These are phyloP conservation scores for Hypholoma fasciculare DNA, from an alignment of 768 basidiomycete species.

Conservation along the genomic window DNA sequence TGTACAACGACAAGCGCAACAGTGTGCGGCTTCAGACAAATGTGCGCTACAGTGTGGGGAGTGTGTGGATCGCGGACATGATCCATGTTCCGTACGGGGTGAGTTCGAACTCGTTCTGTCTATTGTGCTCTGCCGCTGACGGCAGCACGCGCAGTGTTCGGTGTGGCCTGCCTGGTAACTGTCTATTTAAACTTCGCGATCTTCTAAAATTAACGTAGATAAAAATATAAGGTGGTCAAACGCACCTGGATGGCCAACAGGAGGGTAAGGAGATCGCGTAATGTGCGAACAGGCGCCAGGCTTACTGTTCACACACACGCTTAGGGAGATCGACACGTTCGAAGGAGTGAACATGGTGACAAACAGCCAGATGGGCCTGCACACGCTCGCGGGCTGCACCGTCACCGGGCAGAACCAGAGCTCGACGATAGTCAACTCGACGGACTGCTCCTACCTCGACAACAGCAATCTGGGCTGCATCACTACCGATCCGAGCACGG, in stretches of 20 bases:
- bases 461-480: slow-evolving; percentile 68
- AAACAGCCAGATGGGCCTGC: slow-evolving; percentile 69
- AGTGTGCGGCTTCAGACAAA: slow-evolving; percentile 63
- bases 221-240: slow-evolving; percentile 43
- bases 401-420: slow-evolving; percentile 49
- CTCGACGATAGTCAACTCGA: slow-evolving; percentile 52
- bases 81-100: slow-evolving; percentile 66
- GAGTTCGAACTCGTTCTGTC: slow-evolving; percentile 19
- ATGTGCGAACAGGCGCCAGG: neutral
- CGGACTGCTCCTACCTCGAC: slow-evolving; percentile 55
- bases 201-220: neutral
- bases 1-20: slow-evolving; percentile 59
- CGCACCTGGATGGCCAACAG: slow-evolving; percentile 59
- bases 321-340: slow-evolving; percentile 74
- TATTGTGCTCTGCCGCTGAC: neutral
- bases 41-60: slow-evolving; percentile 56
- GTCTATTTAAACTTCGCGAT: neutral
- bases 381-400: slow-evolving; percentile 63
- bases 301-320: neutral
- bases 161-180: slow-evolving; percentile 64
- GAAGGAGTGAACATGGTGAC: slow-evolving; percentile 75
- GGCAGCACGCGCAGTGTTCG: slow-evolving; percentile 47
- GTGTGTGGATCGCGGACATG: slow-evolving; percentile 66
- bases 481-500: slow-evolving; percentile 50
- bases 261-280: slow-evolving; percentile 39